Evolutionary conservation across 805 yeast genomes (phyloP).

Genomic region (Ogataea naganishii): DNA sequence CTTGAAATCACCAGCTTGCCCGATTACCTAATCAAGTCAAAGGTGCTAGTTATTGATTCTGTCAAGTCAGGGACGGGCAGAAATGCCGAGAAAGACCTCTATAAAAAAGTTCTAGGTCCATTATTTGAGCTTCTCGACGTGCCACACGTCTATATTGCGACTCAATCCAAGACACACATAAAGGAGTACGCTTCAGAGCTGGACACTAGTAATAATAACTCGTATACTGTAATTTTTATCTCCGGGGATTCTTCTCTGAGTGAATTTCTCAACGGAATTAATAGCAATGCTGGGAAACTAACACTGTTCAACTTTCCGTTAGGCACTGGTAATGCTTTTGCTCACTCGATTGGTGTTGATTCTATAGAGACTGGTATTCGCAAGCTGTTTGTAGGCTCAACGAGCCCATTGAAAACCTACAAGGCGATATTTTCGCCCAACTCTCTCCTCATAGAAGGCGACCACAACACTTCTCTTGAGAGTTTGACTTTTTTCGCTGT

Average conservation of each 20-base stretch:
- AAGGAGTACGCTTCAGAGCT: slow-evolving; percentile 28
- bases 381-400: slow-evolving; percentile 21
- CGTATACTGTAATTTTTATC: slow-evolving; percentile 45
- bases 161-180: slow-evolving; percentile 32
- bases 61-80: slow-evolving; percentile 39
- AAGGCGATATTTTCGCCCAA: slow-evolving; percentile 32
- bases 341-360: slow-evolving; percentile 44
- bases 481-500: slow-evolving; percentile 45
- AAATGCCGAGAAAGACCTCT: slow-evolving; percentile 24
- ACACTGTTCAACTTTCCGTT: slow-evolving; percentile 45
- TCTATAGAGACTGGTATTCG: slow-evolving; percentile 27
- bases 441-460: slow-evolving; percentile 16
- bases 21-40: neutral
- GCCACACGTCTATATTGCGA: slow-evolving; percentile 31
- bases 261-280: slow-evolving; percentile 58
- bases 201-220: slow-evolving; percentile 6
- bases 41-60: slow-evolving; percentile 34
- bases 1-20: no score
- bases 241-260: slow-evolving; percentile 84
- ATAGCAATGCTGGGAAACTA: neutral
- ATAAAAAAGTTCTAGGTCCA: slow-evolving; percentile 35
- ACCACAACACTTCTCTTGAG: slow-evolving; percentile 11
- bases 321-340: slow-evolving; percentile 84
- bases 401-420: slow-evolving; percentile 35
- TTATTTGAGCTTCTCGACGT: slow-evolving; percentile 31